Evolutionary conservation across 2,329 filamentous ascomycete species (phyloP).

Genomic region (Plectosphaerella plurivora): DNA sequence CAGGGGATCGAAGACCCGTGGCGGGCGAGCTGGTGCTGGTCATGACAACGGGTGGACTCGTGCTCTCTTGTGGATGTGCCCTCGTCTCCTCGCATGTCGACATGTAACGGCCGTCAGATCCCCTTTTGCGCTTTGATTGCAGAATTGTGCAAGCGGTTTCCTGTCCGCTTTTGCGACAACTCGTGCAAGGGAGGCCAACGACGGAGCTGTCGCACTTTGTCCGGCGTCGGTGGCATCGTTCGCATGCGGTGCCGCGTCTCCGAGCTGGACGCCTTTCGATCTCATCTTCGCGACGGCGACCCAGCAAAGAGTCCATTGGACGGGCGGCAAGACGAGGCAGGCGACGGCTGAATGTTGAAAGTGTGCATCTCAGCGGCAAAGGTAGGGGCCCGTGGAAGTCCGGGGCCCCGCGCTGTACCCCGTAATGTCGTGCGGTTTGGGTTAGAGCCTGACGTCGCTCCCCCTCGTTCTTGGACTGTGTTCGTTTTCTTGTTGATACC

Average conservation of each 20-base stretch:
- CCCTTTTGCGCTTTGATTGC: background rate
- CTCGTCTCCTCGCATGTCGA: background rate
- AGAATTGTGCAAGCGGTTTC: background rate
- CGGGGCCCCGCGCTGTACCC: background rate
- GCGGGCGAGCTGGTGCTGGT: too few relatives aligned
- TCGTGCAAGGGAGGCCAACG: background rate
- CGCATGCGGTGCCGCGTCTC: background rate
- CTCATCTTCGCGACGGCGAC: background rate
- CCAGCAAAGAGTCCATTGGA: background rate
- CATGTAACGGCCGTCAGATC: background rate
- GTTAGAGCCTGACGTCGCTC: background rate
- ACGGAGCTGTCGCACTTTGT: conserved; percentile 1
- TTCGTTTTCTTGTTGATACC: too few relatives aligned
- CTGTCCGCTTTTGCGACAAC: background rate
- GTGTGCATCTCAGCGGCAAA: background rate
- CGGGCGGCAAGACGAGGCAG: background rate
- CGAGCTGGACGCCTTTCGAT: background rate
- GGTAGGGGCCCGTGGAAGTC: too few relatives aligned
- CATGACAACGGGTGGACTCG: too few relatives aligned
- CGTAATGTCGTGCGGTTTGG: background rate
- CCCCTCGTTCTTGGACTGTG: background rate
- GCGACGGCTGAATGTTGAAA: background rate
- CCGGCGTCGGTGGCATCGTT: conserved; percentile 1
- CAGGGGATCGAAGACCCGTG: too few relatives aligned
- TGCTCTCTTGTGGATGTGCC: background rate